Evolutionary conservation across 2,329 filamentous ascomycete species (phyloP), one percentile per base, ranked within the genome.

Genomic region (Alternaria novae-zelandiae): DNA sequence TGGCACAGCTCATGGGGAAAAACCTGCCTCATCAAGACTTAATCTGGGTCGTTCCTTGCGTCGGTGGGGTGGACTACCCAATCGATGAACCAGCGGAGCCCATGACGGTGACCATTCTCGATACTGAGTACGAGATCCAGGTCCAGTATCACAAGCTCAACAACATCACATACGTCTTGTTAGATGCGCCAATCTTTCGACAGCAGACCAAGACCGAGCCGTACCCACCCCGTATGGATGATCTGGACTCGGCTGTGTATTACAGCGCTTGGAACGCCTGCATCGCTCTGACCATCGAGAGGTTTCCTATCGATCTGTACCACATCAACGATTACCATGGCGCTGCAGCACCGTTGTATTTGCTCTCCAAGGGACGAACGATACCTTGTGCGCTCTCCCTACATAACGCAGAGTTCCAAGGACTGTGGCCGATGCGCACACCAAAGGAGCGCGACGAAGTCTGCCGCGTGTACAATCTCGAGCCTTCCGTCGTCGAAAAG

Each of bases 251-350:
- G 66, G 89, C 89, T 12, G 87, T 91, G 50, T 89, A 90, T 77
- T 91, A 91, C 74, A 90, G 87, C 3, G 88, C 88, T 3, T 91
- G 89, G 89, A 91, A 91, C 67, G 87, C 88, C 75, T 91, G 89
- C 74, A 90, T 91, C 69, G 88, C 89, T 8, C 84, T 89, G 68
- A 81, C 88, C 2, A 86, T 90, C 67, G 84, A 85, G 59, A 85
- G 89, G 15, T 91, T 91, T 74, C 44, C 44, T 4, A 46, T 46
- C 44, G 44, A 46, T 23, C 21, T 46, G 44, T 46, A 46, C 9
- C 44, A 46, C 15, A 46, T 46, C 44, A 46, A 46, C 44, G 44
- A 46, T 25, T 46, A 46, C 5, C 44, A 46, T n/a, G 44, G 44
- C 44, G 44, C 44, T 3, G 44, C 44, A 1, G 44, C 44, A 5